Conservation (phyloP, 164 flowering plant genomes). For the Buxus sempervirens region DNA sequence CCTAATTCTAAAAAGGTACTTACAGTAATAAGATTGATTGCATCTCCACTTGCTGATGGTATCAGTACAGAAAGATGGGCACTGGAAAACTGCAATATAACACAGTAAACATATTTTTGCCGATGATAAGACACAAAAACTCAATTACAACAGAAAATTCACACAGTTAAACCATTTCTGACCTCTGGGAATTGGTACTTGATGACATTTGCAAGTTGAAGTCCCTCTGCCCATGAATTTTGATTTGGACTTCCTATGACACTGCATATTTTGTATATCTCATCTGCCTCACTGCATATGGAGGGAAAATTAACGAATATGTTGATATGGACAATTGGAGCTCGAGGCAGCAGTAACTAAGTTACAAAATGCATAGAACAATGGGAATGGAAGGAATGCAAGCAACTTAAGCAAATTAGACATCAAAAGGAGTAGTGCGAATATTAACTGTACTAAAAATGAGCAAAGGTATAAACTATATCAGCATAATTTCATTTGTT, state of each 20-base stretch:
- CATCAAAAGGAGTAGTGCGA: no score
- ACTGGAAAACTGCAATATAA: constrained; percentile 55
- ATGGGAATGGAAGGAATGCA: no score
- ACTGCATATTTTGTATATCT: constrained; percentile 81
- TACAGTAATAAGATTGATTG: constrained; percentile 64
- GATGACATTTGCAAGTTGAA: constrained; percentile 60
- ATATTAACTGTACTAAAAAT: no score
- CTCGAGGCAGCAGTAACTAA: no score
- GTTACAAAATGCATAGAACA: no score
- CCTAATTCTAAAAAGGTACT: constrained; percentile 13
- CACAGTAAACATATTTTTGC: background rate
- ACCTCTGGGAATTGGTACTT: constrained; percentile 75
- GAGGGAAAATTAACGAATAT: background rate
- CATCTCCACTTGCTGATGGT: constrained; percentile 74
- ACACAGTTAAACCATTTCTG: constrained; percentile 22
- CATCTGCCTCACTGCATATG: constrained; percentile 46
- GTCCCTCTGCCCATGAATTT: constrained; percentile 66
- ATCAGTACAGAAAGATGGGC: constrained; percentile 61
- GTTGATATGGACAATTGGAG: constrained; percentile 5
- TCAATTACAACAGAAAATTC: background rate
- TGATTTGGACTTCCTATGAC: constrained; percentile 78
- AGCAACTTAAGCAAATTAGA: no score
- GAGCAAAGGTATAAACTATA: no score
- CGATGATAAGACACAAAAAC: background rate
- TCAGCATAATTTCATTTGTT: no score